Conservation (phyloP, 78 protist genomes). For the Parvularia atlantis region DNA sequence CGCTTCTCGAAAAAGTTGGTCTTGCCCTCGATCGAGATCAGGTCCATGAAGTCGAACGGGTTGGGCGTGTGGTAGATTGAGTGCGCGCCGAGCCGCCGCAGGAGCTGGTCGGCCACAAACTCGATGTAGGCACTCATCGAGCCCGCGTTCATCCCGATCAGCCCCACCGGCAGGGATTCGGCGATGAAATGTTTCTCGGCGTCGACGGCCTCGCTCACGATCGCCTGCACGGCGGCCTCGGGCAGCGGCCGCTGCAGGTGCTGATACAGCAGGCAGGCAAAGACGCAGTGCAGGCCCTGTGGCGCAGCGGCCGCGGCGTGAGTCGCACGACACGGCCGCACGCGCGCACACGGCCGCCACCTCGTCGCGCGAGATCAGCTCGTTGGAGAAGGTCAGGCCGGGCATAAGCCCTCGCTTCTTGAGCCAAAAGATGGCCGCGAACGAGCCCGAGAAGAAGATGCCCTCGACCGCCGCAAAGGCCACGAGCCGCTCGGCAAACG, state of each 20-base stretch:
- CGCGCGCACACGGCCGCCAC: too few relatives aligned
- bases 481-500: constrained; percentile 81
- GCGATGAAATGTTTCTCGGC: constrained; percentile 81
- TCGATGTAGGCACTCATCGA: constrained; percentile 91
- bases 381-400: constrained; percentile 89
- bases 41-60: constrained; percentile 97
- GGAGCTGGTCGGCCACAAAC: constrained; percentile 91
- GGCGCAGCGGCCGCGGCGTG: too few relatives aligned
- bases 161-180: constrained; percentile 86
- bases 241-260: constrained; percentile 1
- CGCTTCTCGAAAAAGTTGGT: constrained; percentile 96
- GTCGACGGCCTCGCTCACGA: constrained; percentile 83
- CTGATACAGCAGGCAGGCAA: constrained; percentile 85
- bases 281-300: constrained; percentile 96
- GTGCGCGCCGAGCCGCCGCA: constrained; percentile 65
- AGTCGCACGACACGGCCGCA: too few relatives aligned
- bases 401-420: constrained; percentile 91
- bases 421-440: constrained; percentile 92
- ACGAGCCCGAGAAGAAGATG: constrained; percentile 90
- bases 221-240: constrained; percentile 16
- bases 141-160: constrained; percentile 92
- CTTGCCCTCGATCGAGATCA: constrained; percentile 91
- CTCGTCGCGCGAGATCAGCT: constrained; percentile 90
- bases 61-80: constrained; percentile 70
- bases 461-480: constrained; percentile 97